phyloP scores from a whole-genome alignment of 2,329 filamentous ascomycete genomes.

The Fusarium proliferatum region DNA sequence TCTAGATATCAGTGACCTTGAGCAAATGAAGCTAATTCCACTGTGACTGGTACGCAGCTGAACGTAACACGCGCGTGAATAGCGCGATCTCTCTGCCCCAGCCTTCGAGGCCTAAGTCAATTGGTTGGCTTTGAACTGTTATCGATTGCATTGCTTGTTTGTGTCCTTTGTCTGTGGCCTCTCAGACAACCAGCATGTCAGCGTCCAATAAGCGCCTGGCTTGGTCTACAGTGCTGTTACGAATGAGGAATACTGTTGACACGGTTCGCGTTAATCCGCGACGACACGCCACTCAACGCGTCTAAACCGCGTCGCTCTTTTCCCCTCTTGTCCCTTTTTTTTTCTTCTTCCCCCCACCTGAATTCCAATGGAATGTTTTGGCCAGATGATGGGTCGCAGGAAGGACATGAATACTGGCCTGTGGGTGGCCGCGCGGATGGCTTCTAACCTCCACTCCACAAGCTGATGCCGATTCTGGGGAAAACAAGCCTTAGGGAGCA shows the following conservation, averaged over 20 bases:
- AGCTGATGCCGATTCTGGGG: neutral
- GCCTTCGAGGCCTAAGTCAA: conserved; percentile 6
- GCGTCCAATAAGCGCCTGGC: conserved; percentile 6
- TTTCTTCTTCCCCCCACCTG: conserved; percentile 18
- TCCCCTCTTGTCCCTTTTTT: conserved; percentile 24
- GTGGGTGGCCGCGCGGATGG: conserved; percentile 16
- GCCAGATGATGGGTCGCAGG: conserved; percentile 20
- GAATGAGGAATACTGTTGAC: neutral
- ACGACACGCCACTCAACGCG: conserved; percentile 41
- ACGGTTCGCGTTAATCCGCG: conserved; percentile 24
- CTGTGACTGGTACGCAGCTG: neutral
- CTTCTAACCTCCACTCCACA: neutral
- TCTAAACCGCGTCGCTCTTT: conserved; percentile 31
- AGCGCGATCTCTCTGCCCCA: conserved; percentile 14
- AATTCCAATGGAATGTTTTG: conserved; percentile 35
- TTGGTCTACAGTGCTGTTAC: neutral
- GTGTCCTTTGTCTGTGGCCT: conserved; percentile 7
- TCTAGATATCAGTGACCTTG: neutral
- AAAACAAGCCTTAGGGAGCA: neutral
- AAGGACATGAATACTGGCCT: conserved; percentile 24
- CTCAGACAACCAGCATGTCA: conserved; percentile 23
- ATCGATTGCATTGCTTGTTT: conserved; percentile 21
- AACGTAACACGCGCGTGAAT: conserved; percentile 20
- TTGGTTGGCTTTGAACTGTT: conserved; percentile 24
- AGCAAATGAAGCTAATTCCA: neutral